These are phyloP conservation scores for Yamadazyma insecticola DNA, from an alignment of 805 yeast species.

Conservation along the genomic window DNA sequence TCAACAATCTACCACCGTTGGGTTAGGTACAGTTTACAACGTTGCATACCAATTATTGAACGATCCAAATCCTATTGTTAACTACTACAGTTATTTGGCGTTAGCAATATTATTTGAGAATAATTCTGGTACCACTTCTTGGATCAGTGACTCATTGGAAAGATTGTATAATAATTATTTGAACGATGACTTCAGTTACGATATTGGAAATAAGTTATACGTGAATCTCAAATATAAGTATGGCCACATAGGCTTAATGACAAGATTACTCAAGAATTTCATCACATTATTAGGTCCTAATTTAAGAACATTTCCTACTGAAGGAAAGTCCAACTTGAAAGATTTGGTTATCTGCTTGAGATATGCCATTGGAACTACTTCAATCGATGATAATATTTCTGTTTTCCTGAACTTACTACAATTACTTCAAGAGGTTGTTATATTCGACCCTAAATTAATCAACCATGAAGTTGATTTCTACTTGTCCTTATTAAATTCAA, in stretches of 20 bases:
- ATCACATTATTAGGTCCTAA: slow-evolving; percentile 38
- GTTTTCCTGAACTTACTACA: slow-evolving; percentile 20
- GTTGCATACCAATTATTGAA: slow-evolving; percentile 54
- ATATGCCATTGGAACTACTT: slow-evolving; percentile 27
- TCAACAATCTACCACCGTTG: slow-evolving; percentile 21
- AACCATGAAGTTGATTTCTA: slow-evolving; percentile 29
- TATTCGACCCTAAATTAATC: slow-evolving; percentile 33
- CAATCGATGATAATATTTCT: slow-evolving; percentile 21
- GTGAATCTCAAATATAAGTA: slow-evolving; percentile 33
- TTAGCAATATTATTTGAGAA: slow-evolving; percentile 52
- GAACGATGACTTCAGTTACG: slow-evolving; percentile 32
- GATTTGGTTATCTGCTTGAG: slow-evolving; percentile 24
- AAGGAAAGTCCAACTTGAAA: slow-evolving; percentile 18
- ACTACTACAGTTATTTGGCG: slow-evolving; percentile 65
- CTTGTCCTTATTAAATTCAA: slow-evolving; percentile 19
- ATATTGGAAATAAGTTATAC: slow-evolving; percentile 28
- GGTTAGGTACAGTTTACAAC: slow-evolving; percentile 43
- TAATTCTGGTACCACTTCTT: slow-evolving; percentile 40
- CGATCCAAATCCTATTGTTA: slow-evolving; percentile 87
- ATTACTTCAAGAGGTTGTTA: slow-evolving; percentile 33
- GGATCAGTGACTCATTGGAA: slow-evolving; percentile 36
- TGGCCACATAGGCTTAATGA: slow-evolving; percentile 18
- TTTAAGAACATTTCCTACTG: slow-evolving; percentile 17
- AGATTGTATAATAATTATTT: slow-evolving; percentile 27
- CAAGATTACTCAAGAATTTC: slow-evolving; percentile 23